Evolutionary conservation across 805 yeast genomes (phyloP), one percentile per base, ranked within the genome.

Genomic region (Saccharomycopsis javanensis): DNA sequence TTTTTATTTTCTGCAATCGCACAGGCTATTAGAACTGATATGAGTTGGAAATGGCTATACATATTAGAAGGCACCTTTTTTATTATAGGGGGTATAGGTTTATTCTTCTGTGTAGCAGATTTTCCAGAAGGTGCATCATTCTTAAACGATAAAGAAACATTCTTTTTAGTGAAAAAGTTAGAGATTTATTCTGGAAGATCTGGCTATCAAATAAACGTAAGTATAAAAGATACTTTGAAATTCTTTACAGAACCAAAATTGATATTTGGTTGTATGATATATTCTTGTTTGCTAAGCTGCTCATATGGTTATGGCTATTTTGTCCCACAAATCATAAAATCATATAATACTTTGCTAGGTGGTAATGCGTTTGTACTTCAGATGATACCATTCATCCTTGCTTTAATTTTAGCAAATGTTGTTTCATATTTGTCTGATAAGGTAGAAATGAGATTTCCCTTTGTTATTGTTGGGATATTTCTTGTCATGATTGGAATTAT

Each of bases 31-130:
- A 37, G 35, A 20, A 77, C 76, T 4, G 66, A 67, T 25, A 65
- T 66, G 15, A 69, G 73, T 4, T 79, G 83, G 83, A 70, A 75
- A 63, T 79, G 82, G 82, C 71, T 78, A 55, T 78, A 75, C 63
- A 75, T 79, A 34, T 69, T 79, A 57, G 82, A 80, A 61, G 81
- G 82, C 13, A 68, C 77, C 53, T 65, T 75, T 54, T 69, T 72
- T 5, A 64, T 73, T 23, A 69, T 70, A 3, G 64, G 71, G 18
- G 77, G 75, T 1, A 23, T 74, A 1, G 38, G 64, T 5, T 76
- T 77, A 0, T 69, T 65, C 50, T 64, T 69, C 51, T 62, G 68
- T 15, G 61, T 74, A 25, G 79, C 79, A 3, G 79, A 75, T 52
- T 61, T 65, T 6, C 71, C 73, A 31, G 70, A 65, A 35, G 66